Base-by-base conservation (phyloP, 495 filamentous ascomycete species). In the Lophiostoma macrostomum region DNA sequence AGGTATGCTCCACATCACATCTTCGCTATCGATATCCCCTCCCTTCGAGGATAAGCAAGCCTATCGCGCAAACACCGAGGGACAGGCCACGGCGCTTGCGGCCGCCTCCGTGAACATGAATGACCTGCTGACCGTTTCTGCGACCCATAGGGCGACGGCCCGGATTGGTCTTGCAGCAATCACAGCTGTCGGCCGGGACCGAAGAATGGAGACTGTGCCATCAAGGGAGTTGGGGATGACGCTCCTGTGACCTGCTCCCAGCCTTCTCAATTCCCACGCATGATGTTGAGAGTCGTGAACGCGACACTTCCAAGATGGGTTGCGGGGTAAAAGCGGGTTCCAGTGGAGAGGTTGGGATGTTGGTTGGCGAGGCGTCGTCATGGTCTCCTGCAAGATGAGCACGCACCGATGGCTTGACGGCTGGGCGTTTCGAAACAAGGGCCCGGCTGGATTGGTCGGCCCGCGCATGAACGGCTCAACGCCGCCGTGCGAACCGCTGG, bases 41-140 rank as follows among this genome's bases (percentile, higher is more conserved):
- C 34, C 35, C 16, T 38, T 24, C 29, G 25, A 24, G 18, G 38
- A 41, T 30, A 10, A 10, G 1, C 32, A 40, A 29, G 53, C 37
- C 42, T 49, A 49, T 49, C 53, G 43, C 8, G 19, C 12, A 14
- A 27, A 36, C 4, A 2, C 27, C 2, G 5, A 3, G n/a, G 19
- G 44, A 50, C 30, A 51, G 39, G 45, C 45, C 39, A 45, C 45
- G 45, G 45, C 45, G 54, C 54, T 58, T 56, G 44, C 39, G 37
- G 37, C 16, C 20, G 12, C 27, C 38, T 38, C 18, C 35, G 38
- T 44, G 39, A n/a, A 24, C n/a, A n/a, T n/a, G 12, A n/a, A 23
- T 52, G 55, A 36, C 55, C 50, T 48, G 50, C 43, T 60, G 57
- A 60, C 57, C 50, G 50, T 39, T 55, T 56, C 57, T 50, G 42